These are phyloP conservation scores for Pseudogymnoascus sp. DNA, from an alignment of 2,329 filamentous ascomycete genomes.

Conservation along the genomic window DNA sequence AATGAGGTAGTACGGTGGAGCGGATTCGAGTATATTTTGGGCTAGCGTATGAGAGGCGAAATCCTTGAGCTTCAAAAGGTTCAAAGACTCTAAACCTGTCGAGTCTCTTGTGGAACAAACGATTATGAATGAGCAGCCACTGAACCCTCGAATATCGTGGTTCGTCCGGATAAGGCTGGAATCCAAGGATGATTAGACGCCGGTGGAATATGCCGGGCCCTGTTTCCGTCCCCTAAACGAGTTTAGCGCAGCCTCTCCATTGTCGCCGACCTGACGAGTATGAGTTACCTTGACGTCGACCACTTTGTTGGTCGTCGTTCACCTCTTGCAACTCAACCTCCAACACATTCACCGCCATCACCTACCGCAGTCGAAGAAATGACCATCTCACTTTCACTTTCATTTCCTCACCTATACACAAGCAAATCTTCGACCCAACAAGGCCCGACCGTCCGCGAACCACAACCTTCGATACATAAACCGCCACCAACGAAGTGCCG, in stretches of 20 bases:
- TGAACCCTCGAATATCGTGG: neutral
- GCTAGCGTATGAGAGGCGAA: neutral
- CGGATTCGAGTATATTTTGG: neutral
- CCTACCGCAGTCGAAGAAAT: conserved; percentile 8
- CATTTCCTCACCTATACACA: conserved; percentile 9
- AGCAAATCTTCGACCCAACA: conserved; percentile 9
- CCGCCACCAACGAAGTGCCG: conserved; percentile 7
- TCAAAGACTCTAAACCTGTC: neutral
- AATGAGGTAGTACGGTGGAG: neutral
- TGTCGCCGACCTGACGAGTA: neutral
- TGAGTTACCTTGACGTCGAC: conserved; percentile 8
- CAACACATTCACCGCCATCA: neutral
- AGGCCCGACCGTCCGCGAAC: neutral
- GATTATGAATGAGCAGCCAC: neutral
- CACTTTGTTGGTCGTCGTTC: conserved; percentile 1
- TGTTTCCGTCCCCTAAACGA: neutral
- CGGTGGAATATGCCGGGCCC: conserved; percentile 1
- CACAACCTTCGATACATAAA: conserved; percentile 6
- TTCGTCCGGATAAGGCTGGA: conserved; percentile 8
- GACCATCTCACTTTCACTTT: conserved; percentile 8
- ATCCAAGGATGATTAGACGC: conserved; percentile 6
- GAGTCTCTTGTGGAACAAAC: neutral
- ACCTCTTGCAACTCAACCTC: neutral
- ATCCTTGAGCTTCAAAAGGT: neutral
- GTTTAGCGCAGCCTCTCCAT: conserved; percentile 8